Evolutionary conservation across 352 stramenopile species (phyloP).

Genomic region (Phytophthora uliginosa): DNA sequence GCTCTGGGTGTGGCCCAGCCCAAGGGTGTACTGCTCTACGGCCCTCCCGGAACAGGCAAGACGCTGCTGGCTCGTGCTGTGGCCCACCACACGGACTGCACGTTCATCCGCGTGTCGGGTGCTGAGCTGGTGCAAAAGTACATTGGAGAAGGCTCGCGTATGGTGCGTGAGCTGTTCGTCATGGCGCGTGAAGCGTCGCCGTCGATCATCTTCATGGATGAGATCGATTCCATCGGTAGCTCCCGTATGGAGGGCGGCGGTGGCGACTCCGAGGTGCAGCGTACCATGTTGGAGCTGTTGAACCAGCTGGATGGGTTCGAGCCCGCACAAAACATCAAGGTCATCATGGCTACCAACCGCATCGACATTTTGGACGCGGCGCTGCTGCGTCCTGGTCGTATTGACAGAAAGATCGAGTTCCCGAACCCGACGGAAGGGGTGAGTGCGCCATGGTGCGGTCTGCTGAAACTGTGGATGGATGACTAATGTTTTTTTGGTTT

Average conservation of each 20-base stretch:
- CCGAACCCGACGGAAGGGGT: constrained; percentile 97
- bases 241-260: constrained; percentile 93
- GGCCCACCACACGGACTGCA: constrained; percentile 99
- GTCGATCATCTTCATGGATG: constrained; percentile 99
- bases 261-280: constrained; percentile 99
- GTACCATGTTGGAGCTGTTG: constrained; percentile 99
- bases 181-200: constrained; percentile 98
- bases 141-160: constrained; percentile 98
- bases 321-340: constrained; percentile 98
- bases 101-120: constrained; percentile 99
- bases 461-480: not conserved
- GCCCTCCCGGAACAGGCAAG: constrained; percentile 98
- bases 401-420: constrained; percentile 99
- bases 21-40: constrained; percentile 97
- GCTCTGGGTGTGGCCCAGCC: constrained; percentile 98
- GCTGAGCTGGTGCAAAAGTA: constrained; percentile 99
- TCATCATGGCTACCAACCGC: constrained; percentile 99
- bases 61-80: constrained; percentile 98
- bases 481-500: constrained; percentile 24
- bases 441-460: constrained; percentile 26
- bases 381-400: constrained; percentile 97
- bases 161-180: constrained; percentile 99
- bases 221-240: constrained; percentile 99
- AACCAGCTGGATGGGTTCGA: constrained; percentile 99
- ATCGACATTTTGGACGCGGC: constrained; percentile 99